Evolutionary conservation across 139 green algal species (phyloP), one percentile per base, ranked within the genome.

Genomic region (Mesostigma viride): DNA sequence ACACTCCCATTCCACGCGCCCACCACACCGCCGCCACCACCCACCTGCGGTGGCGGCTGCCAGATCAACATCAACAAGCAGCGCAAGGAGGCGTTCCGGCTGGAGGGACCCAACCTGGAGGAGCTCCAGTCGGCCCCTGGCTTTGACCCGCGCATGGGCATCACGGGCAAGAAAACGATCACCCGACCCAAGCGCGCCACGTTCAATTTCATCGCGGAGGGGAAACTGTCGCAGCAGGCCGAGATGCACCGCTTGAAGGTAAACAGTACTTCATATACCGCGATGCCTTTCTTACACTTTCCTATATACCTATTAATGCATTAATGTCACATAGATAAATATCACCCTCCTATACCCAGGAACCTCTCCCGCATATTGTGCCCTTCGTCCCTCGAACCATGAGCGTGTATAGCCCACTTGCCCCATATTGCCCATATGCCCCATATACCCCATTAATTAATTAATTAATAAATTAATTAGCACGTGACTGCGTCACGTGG

Each of bases 61-160:
- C 62, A 77, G 71, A 66, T 77, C 6, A 77, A 77, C 59, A 77
- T 77, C 3, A 77, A 77, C 51, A 75, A 77, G 66, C 32, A n/a
- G 33, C 75, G 75, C n/a, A 75, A 75, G 51, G 71, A 77, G 30
- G 66, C 65, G 30, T 77, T 77, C 65, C 62, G 63, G 30, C 69
- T 77, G 20, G 17, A 73, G 48, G 48, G 58, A 1, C 71, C 71
- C 2, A 64, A 74, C 28, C 51, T 69, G 53, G 71, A 77, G 36
- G 71, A 75, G 35, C 65, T 64, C 0, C 11, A 62, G 0, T 47
- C 70, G 45, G 62, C 22, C 66, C 51, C 71, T 31, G 70, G 70
- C 62, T 77, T 72, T 11, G 71, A 77, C 36, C 36, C 64, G 45
- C 66, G 66, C 32, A 69, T 77, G 51, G 66, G 51, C 48, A 62